Conservation (phyloP, 2,329 filamentous ascomycete genomes). For the Catunica adiposa region DNA sequence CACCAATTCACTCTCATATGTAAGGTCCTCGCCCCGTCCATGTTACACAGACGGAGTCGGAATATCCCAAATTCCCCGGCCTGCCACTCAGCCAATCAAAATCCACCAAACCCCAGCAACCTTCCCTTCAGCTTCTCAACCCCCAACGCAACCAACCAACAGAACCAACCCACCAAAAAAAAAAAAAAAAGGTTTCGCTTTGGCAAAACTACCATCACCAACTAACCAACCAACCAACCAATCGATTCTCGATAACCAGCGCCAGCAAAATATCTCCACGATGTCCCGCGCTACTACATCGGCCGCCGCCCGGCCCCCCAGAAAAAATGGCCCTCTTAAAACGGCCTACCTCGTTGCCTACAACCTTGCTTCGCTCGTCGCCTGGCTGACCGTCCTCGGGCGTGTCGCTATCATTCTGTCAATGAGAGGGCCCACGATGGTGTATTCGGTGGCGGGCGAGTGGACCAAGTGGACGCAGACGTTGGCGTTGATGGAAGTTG, state of each 20-base stretch:
- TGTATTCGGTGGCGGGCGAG: conserved; percentile 45
- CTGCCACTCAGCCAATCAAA: conserved; percentile 7
- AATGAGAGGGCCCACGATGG: conserved; percentile 36
- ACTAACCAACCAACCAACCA: neutral
- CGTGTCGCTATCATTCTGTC: conserved; percentile 43
- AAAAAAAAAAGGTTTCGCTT: too few species aligned
- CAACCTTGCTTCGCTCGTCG: conserved; percentile 59
- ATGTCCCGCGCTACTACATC: conserved; percentile 17
- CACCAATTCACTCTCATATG: too few species aligned
- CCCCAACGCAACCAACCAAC: neutral
- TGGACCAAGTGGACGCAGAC: conserved; percentile 73
- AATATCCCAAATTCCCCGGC: neutral
- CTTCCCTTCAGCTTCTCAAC: neutral
- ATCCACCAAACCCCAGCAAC: neutral
- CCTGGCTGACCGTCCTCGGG: conserved; percentile 65
- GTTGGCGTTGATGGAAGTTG: conserved; percentile 62
- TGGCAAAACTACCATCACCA: neutral
- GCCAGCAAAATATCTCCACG: conserved; percentile 5
- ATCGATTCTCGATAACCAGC: neutral
- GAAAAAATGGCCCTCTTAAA: conserved; percentile 24
- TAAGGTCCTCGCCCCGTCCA: too few species aligned
- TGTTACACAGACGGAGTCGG: neutral
- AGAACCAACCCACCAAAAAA: neutral
- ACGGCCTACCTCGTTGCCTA: conserved; percentile 66
- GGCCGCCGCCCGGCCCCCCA: conserved; percentile 15